These are phyloP conservation scores for Cucumis variabilis DNA, from an alignment of 331 rosid genomes.

Conservation along the genomic window DNA sequence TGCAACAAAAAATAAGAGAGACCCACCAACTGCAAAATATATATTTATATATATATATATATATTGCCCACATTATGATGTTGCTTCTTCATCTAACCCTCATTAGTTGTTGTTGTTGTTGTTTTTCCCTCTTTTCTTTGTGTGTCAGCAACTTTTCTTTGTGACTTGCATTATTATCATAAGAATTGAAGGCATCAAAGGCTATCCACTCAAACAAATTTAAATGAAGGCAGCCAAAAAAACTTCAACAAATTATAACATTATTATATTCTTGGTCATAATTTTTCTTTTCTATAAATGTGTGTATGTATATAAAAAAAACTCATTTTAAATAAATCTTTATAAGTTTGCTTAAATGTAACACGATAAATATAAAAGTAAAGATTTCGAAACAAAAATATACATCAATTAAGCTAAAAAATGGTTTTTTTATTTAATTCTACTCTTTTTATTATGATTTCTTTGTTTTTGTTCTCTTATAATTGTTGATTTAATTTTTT, in stretches of 20 bases:
- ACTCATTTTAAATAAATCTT: too few species aligned
- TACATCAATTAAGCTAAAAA: neutral
- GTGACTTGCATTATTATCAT: slow-evolving; percentile 16
- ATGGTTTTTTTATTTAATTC: too few species aligned
- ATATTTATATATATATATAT: neutral
- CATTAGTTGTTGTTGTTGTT: neutral
- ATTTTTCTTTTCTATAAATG: too few species aligned
- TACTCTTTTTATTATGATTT: too few species aligned
- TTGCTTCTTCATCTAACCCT: slow-evolving; percentile 16
- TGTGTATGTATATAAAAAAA: too few species aligned
- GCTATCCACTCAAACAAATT: slow-evolving; percentile 12
- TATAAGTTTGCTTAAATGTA: too few species aligned
- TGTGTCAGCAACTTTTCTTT: neutral
- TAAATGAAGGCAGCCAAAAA: neutral
- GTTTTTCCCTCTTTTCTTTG: neutral
- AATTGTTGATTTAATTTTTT: neutral
- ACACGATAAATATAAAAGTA: neutral
- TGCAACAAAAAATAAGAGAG: slow-evolving; percentile 5
- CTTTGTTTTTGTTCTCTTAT: too few species aligned
- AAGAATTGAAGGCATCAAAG: slow-evolving; percentile 10
- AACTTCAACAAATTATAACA: neutral
- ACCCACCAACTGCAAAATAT: slow-evolving; percentile 23
- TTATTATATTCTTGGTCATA: neutral
- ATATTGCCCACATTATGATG: slow-evolving; percentile 2
- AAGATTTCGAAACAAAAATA: neutral